Evolutionary conservation across 1,284 basidiomycete species (phyloP).

Genomic region (Ustilago tritici): DNA sequence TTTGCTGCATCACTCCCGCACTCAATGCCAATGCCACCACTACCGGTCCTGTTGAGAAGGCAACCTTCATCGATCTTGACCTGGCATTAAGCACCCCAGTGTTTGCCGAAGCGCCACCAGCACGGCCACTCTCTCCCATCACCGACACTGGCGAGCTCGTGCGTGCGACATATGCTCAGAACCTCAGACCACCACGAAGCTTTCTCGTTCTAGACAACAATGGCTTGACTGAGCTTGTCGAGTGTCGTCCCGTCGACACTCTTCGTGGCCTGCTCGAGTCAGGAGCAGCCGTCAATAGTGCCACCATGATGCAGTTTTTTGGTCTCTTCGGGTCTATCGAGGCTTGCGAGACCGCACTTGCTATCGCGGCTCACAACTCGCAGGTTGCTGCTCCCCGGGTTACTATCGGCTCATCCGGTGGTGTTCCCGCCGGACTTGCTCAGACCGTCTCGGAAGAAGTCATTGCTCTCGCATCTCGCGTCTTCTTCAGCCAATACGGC

Average conservation of each 20-base stretch:
- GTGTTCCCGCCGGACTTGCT: slow-evolving; percentile 21
- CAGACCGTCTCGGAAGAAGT: slow-evolving; percentile 60
- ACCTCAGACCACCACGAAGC: slow-evolving; percentile 78
- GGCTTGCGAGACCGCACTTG: slow-evolving; percentile 90
- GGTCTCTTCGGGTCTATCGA: slow-evolving; percentile 70
- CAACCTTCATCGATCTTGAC: slow-evolving; percentile 53
- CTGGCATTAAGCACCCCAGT: slow-evolving; percentile 54
- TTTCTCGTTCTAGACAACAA: slow-evolving; percentile 88
- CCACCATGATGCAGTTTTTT: slow-evolving; percentile 66
- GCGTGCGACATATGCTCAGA: slow-evolving; percentile 85
- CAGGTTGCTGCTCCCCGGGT: slow-evolving; percentile 49
- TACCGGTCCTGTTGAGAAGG: slow-evolving; percentile 44
- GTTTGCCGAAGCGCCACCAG: slow-evolving; percentile 51
- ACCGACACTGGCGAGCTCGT: slow-evolving; percentile 65
- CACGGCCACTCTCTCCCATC: slow-evolving; percentile 21
- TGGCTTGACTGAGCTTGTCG: slow-evolving; percentile 84
- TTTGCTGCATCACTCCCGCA: slow-evolving; percentile 51
- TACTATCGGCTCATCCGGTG: slow-evolving; percentile 33
- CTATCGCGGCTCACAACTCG: slow-evolving; percentile 72
- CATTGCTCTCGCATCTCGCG: slow-evolving; percentile 61
- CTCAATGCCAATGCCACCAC: slow-evolving; percentile 37
- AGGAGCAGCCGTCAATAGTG: slow-evolving; percentile 50
- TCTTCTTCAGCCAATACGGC: slow-evolving; percentile 64
- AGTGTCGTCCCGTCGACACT: slow-evolving; percentile 85
- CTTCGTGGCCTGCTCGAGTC: slow-evolving; percentile 73